Evolutionary conservation across 192 early-diverging fungal genomes (phyloP), one percentile per base, ranked within the genome.

Genomic region (Diversispora epigaea): DNA sequence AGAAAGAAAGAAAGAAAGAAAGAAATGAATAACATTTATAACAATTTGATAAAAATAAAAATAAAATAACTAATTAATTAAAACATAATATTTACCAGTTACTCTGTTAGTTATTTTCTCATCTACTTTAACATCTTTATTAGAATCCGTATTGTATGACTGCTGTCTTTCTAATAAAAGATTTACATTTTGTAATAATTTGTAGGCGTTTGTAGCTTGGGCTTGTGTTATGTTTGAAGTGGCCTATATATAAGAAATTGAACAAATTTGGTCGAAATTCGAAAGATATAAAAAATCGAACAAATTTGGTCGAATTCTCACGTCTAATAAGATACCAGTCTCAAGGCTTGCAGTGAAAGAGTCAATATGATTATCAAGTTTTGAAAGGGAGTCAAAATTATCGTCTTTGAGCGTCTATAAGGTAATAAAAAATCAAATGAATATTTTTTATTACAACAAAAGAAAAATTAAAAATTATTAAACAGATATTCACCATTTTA

Each of bases 181-280:
- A 58, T 44, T 73, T 39, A 62, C 58, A 62, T 73, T 73, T 52
- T 73, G 57, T 25, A 73, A 58, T 47, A 73, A 49, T 61, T 73
- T 73, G 21, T 62, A 43, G 62, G 57, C 14, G 0, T 11, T 44
- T 3, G 41, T 61, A 4, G 71, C 71, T 40, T 73, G 55, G 5
- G 22, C 9, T 47, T 46, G 58, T 14, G 55, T 61, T 41, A 73
- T 61, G 11, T 46, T 46, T 73, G 14, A 21, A 32, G 71, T 73
- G 4, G 71, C 21, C 71, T 73, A 62, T 73, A 14, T 61, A 73
- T 40, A 17, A 17, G 44, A 62, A 47, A 17, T 47, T 32, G 4
- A 17, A 25, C 58, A 11, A 47, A 45, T 21, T 17, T 58, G 40
- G 19, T 11, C 4, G 22, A 68, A 49, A 32, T 32, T 32, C 25